Evolutionary conservation across 805 yeast genomes (phyloP).

Genomic region (Ogataea paraovalis): DNA sequence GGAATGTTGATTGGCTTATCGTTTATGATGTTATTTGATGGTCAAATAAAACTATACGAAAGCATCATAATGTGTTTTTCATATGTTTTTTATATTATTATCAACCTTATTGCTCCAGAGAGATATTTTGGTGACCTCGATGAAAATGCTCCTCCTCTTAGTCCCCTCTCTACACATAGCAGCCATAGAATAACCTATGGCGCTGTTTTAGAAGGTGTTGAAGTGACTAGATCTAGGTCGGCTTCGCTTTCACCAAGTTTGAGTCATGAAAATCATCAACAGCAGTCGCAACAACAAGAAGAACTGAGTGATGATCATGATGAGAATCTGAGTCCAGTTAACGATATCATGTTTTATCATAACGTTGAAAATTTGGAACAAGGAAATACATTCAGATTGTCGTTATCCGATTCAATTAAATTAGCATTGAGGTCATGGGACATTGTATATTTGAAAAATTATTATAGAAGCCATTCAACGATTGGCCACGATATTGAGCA

Average conservation of each 20-base stretch:
- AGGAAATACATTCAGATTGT: constrained; percentile 25
- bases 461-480: constrained; percentile 3
- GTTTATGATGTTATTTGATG: constrained; percentile 50
- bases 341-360: constrained; percentile 17
- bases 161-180: neutral
- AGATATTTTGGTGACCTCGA: constrained; percentile 22
- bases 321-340: neutral
- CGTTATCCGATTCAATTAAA: constrained; percentile 31
- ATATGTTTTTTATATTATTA: constrained; percentile 56
- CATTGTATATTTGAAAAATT: constrained; percentile 9
- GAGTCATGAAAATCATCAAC: neutral
- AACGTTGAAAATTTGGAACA: constrained; percentile 27
- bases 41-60: constrained; percentile 49
- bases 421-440: constrained; percentile 23
- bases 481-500: neutral
- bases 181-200: neutral
- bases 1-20: constrained; percentile 45
- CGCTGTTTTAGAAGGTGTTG: neutral
- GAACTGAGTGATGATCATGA: neutral
- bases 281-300: neutral
- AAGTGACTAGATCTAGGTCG: neutral
- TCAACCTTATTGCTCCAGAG: constrained; percentile 27
- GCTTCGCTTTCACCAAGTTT: neutral
- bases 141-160: neutral
- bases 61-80: constrained; percentile 53